Base-by-base conservation (phyloP, 305 asterid genomes). In the Solanum hybrid region DNA sequence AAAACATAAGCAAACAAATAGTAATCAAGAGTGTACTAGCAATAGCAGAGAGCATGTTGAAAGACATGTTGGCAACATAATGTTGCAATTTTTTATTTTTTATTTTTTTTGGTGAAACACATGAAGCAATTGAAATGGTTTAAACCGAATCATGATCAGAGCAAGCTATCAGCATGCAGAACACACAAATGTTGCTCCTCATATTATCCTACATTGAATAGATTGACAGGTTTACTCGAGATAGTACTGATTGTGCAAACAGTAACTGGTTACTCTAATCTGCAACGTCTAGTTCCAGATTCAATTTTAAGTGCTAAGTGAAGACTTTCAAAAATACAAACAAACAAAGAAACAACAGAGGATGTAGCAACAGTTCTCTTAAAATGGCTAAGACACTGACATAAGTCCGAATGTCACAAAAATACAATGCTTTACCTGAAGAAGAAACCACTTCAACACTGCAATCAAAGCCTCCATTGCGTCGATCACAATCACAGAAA, bases 381-480 rank as follows among this genome's bases (percentile, higher is more conserved):
- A 57, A 85, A 85, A 51, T 31, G 76, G 88, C 31, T 20, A 51
- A 85, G 46, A 11, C 31, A 85, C 42, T 51, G 46, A 33, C 42
- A 57, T 22, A 31, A 51, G 46, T 85, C 74, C 11, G 20, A 85
- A 85, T 20, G 88, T 11, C 88, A 35, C 39, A 51, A 37, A 89
- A 83, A 57, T 29, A 75, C 78, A 90, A 40, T 26, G 89, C 77
- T 87, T 91, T 92, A 94, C 99, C 98, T 92, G 87, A 92, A 92
- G 91, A 98, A 3, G 99, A 94, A 67, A 98, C 99, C 39, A 98
- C 95, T 91, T 95, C 98, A 86, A 94, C 81, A 89, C 98, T 92
- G 92, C 99, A 97, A 93, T 98, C 99, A 86, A 98, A 96, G 89
- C 99, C 99, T 90, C 99, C 99, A 79, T 96, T 97, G 94, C 93